Conservation (phyloP, 2,329 filamentous ascomycete species). For the Fusarium illudens region DNA sequence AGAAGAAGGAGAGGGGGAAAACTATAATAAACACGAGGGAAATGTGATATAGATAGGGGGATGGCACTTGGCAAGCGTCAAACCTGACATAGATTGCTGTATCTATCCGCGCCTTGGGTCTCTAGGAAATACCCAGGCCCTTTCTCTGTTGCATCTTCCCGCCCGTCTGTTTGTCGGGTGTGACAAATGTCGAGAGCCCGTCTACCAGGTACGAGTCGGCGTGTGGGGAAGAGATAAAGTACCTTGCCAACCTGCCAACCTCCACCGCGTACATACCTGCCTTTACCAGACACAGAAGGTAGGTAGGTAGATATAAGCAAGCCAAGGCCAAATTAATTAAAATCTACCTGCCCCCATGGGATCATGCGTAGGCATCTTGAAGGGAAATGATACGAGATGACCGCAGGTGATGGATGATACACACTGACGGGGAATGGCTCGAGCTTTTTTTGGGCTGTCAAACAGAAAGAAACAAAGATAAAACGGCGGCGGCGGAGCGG, state of each 20-base stretch:
- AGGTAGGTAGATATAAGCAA: not conserved
- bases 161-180: not conserved
- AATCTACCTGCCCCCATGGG: constrained; percentile 18
- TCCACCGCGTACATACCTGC: not conserved
- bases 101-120: not conserved
- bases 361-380: not conserved
- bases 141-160: not conserved
- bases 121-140: not conserved
- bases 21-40: not conserved
- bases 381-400: constrained; percentile 4
- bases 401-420: not conserved
- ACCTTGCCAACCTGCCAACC: not conserved
- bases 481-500: not conserved
- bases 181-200: not conserved
- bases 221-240: not conserved
- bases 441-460: constrained; percentile 1
- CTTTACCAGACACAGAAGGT: not conserved
- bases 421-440: not conserved
- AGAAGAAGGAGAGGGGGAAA: not conserved
- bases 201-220: not conserved
- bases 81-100: not conserved
- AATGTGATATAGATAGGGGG: not conserved
- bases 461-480: constrained; percentile 1
- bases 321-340: constrained; percentile 7
- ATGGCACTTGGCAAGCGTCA: not conserved